These are phyloP conservation scores for Elsinoe necatrix DNA, from an alignment of 2,329 filamentous ascomycete genomes.

Conservation along the genomic window DNA sequence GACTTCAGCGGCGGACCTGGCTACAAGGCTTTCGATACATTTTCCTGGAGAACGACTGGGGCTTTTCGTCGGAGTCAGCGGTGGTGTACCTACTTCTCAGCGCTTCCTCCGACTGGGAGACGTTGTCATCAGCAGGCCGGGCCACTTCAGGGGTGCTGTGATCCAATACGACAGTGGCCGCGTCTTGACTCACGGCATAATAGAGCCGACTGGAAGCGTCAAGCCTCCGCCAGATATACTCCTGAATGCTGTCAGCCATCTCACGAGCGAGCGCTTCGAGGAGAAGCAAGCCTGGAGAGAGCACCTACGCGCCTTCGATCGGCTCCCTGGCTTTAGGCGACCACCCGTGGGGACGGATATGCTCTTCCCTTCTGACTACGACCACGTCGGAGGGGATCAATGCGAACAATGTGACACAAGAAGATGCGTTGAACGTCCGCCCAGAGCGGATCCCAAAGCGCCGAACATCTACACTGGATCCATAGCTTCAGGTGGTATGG, in stretches of 20 bases:
- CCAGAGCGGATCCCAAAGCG: background rate
- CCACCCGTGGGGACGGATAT: background rate
- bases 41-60: slow-evolving; percentile 19
- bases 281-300: background rate
- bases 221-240: slow-evolving; percentile 15
- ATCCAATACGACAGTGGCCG: slow-evolving; percentile 2
- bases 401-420: background rate
- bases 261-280: slow-evolving; percentile 13
- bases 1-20: slow-evolving; percentile 20
- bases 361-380: background rate
- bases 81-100: slow-evolving; percentile 21
- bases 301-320: background rate
- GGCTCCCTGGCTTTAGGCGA: background rate
- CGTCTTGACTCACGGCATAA: background rate
- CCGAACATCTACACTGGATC: slow-evolving; percentile 20
- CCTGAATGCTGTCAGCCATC: slow-evolving; percentile 16
- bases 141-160: background rate
- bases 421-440: background rate
- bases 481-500: slow-evolving; percentile 23
- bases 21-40: slow-evolving; percentile 18
- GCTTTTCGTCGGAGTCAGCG: slow-evolving; percentile 23
- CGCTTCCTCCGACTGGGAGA: slow-evolving; percentile 26
- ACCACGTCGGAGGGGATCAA: background rate
- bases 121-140: slow-evolving; percentile 19
- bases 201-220: slow-evolving; percentile 7